Base-by-base conservation (phyloP, 106 monocot genomes). In the Amphibolis antarctica region DNA sequence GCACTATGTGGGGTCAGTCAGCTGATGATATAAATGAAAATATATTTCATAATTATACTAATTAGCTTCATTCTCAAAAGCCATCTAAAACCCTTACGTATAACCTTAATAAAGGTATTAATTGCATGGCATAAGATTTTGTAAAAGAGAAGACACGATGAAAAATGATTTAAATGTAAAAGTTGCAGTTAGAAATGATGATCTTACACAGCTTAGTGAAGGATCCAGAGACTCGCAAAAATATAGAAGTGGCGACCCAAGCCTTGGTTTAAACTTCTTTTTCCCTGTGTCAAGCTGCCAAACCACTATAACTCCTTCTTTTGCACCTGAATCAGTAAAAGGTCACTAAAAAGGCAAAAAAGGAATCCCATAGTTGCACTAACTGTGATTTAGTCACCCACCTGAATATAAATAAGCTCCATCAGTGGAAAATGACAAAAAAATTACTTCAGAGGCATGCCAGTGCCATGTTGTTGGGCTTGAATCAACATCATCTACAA, bases 361-460 rank as follows among this genome's bases (percentile, higher is more conserved):
- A 11, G 0, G 9, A 19, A 22, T 20, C 19, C 42, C 10, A 20
- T 30, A 21, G 42, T 19, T 10, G 17, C 42, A 22, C 10, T 19
- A 67, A 43, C 51, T 1, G 11, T 15, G 28, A 25, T 59, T 56
- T 42, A 12, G 18, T 62, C 27, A 52, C 15, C 24, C 75, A 96
- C 96, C 96, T 96, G 96, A 96, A 68, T 89, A 96, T 50, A 98
- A 71, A 71, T 98, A 85, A 53, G 82, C 80, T 60, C 86, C 98
- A 81, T 98, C 98, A 21, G 82, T 70, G 53, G 98, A 98, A 67
- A 98, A 91, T 47, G 58, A 68, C 27, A 98, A 80, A 63, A 98
- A 77, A 20, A 68, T 78, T 10, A 98, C 77, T 81, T 74, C 80
- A 68, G 42, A 71, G 26, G 98, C 61, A 75, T 98, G 98, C 98